Conservation (phyloP, 2,329 filamentous ascomycete species). For the Epicoccum nigrum region DNA sequence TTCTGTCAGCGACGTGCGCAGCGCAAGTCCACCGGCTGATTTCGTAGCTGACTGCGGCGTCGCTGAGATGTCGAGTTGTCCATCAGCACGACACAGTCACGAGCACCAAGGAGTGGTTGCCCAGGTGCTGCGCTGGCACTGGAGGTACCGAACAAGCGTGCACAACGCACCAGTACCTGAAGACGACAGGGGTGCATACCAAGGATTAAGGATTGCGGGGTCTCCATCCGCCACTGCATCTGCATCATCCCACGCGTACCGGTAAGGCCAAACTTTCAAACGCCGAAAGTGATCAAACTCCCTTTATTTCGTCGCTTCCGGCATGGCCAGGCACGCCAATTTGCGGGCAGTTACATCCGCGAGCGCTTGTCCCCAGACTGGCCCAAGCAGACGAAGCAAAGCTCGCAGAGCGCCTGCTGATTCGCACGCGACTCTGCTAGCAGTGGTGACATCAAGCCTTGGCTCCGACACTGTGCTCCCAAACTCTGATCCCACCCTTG, state of each 20-base stretch:
- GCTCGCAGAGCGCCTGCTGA: slow-evolving; percentile 27
- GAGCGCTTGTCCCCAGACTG: slow-evolving; percentile 20
- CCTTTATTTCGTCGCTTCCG: slow-evolving; percentile 11
- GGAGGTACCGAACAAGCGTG: slow-evolving; percentile 17
- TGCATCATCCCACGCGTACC: slow-evolving; percentile 41
- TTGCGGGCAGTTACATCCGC: slow-evolving; percentile 28
- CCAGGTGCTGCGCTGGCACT: slow-evolving; percentile 17
- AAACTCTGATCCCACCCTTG: slow-evolving; percentile 41
- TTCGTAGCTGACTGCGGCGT: background rate
- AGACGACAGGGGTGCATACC: slow-evolving; percentile 30
- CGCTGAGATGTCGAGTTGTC: slow-evolving; percentile 12
- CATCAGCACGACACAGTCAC: background rate
- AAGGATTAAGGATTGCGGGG: slow-evolving; percentile 38
- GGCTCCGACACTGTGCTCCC: slow-evolving; percentile 32
- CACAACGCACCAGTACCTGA: slow-evolving; percentile 40
- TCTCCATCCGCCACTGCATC: slow-evolving; percentile 31
- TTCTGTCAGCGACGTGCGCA: slow-evolving; percentile 6
- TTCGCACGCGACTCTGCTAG: slow-evolving; percentile 22
- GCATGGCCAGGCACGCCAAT: slow-evolving; percentile 14
- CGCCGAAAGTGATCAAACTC: slow-evolving; percentile 33
- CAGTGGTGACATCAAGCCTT: slow-evolving; percentile 43
- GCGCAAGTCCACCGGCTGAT: slow-evolving; percentile 3
- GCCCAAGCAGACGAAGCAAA: slow-evolving; percentile 23
- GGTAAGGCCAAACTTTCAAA: slow-evolving; percentile 38
- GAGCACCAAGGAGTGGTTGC: slow-evolving; percentile 26